Percentiles rank a stretch among this genome's conserved stretches.
Conservation (phyloP, 345 rosid species). For the Citrus inodora region DNA sequence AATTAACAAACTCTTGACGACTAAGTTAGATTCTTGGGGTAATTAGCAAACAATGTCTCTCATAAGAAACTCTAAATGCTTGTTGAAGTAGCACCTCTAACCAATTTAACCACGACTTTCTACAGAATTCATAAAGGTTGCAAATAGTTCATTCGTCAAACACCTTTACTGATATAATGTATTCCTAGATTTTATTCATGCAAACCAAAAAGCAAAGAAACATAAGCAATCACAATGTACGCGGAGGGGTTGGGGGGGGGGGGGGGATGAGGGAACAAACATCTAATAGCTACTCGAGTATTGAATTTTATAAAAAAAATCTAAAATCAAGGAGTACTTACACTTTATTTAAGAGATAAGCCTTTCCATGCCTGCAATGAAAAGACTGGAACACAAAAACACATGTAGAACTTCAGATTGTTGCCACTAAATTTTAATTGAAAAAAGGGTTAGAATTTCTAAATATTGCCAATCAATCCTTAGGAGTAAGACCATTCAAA, state of each 20-base stretch:
- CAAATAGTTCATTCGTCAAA: background rate
- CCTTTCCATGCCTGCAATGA: constrained; percentile 70
- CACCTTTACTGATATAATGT: background rate
- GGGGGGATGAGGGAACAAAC: no score
- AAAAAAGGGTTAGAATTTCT: background rate
- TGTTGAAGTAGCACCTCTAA: background rate
- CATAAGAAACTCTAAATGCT: background rate
- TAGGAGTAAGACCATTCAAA: background rate
- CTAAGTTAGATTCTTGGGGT: background rate
- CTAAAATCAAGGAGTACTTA: constrained; percentile 36
- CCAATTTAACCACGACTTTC: background rate
- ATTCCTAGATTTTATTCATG: background rate
- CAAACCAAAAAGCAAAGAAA: background rate
- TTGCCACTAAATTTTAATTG: background rate
- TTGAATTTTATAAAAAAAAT: background rate
- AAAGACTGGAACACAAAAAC: constrained; percentile 56
- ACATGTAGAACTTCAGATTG: constrained; percentile 8
- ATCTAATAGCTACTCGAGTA: background rate
- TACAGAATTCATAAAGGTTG: background rate
- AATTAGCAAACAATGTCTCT: background rate
- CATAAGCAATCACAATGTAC: background rate
- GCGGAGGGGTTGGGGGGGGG: background rate
- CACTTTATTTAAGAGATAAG: constrained; percentile 76
- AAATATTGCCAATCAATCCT: background rate
- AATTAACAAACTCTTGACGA: background rate